Base-by-base conservation (phyloP, 495 filamentous ascomycete genomes). In the Xylaria scruposa region DNA sequence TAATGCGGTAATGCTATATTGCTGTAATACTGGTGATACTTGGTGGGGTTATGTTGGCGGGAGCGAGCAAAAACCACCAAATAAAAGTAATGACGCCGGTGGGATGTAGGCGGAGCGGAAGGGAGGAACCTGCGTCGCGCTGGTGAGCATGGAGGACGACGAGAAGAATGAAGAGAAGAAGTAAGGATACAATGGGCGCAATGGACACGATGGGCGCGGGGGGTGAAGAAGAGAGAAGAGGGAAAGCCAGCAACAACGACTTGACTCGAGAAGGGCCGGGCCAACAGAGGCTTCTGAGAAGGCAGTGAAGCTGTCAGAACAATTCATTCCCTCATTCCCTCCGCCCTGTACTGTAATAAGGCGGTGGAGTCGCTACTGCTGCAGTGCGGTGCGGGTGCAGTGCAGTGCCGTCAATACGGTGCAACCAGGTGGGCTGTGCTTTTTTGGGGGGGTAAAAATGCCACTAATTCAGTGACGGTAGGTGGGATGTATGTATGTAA, bases 71-170 rank as follows among this genome's bases (percentile, higher is more conserved):
- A 67, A 53, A 15, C 31, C 19, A 21, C 46, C 46, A 38, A 59
- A 19, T 6, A 51, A 44, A 64, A 70, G 60, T 53, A 70, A 70
- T 70, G 68, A 70, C 68, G 68, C 64, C 47, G 68, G 46, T 60
- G 46, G 58, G 44, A 59, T 51, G 38, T 24, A 26, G 66, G 33
- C 19, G 54, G 54, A 36, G 59, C 56, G 44, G 53, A 38, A 29
- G 33, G 42, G 38, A 31, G 65, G 17, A 56, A 9, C 46, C 65
- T 56, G 65, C 65, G 49, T 29, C 21, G 47, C 65, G 19, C 65
- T 26, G 64, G 26, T 19, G 21, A 12, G 31, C 60, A 63, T 42
- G 36, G 59, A 61, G 31, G 59, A 61, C n/a, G n/a, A 36, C 15
- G 15, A 59, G n/a, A 38, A 63, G n/a, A 38, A 44, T 1, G 29